A percentile compares a stretch with the other conserved stretches of the same genome.
These are phyloP conservation scores for Metschnikowia orientalis DNA, from an alignment of 805 yeast species.

Conservation along the genomic window DNA sequence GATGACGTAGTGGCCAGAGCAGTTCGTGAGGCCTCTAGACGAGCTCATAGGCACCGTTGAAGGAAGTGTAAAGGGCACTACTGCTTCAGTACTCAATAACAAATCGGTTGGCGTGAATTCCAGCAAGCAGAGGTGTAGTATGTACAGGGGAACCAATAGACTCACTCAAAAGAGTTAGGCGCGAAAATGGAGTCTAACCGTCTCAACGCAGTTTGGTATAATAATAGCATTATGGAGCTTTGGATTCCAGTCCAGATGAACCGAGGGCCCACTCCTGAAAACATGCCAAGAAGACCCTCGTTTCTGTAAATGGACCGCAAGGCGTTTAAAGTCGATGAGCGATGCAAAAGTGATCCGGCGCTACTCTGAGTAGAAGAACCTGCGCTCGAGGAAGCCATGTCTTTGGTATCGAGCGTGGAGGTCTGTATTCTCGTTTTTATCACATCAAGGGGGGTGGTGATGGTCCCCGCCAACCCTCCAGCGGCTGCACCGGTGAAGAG, in stretches of 20 bases:
- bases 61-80: too few species aligned
- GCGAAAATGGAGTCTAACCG: slow-evolving; percentile 34
- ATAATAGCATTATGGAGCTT: slow-evolving; percentile 85
- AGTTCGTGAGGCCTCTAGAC: too few species aligned
- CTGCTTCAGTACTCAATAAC: too few species aligned
- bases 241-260: slow-evolving; percentile 95
- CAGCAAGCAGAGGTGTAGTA: too few species aligned
- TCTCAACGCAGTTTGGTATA: slow-evolving; percentile 76
- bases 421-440: slow-evolving; percentile 92
- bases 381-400: background rate
- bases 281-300: slow-evolving; percentile 78
- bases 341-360: slow-evolving; percentile 11
- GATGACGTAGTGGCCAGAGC: too few species aligned
- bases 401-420: slow-evolving; percentile 41
- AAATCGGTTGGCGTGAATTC: too few species aligned
- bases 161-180: too few species aligned
- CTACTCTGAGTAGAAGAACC: too few species aligned
- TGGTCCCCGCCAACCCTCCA: slow-evolving; percentile 84
- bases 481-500: slow-evolving; percentile 90
- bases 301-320: slow-evolving; percentile 47
- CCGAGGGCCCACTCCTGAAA: slow-evolving; percentile 95
- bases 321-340: slow-evolving; percentile 30
- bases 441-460: slow-evolving; percentile 91
- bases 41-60: too few species aligned
- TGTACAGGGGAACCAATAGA: too few species aligned